These are phyloP conservation scores for Saccharomycopsis synnaedendra DNA, from an alignment of 805 yeast genomes.

Conservation along the genomic window DNA sequence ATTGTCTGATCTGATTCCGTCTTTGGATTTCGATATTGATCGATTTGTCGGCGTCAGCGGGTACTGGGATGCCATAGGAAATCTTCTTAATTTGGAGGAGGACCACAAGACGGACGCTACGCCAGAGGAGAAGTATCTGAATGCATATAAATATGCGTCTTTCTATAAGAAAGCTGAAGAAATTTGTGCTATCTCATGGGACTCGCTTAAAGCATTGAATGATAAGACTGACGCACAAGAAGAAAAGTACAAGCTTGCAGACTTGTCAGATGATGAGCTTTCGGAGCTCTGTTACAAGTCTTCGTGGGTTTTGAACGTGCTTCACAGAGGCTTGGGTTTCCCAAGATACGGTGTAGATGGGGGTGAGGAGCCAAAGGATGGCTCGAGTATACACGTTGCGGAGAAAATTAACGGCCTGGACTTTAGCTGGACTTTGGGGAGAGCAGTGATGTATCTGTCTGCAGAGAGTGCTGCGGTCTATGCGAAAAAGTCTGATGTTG, in stretches of 20 bases:
- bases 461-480: slow-evolving; percentile 38
- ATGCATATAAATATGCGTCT: slow-evolving; percentile 32
- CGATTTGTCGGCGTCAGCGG: slow-evolving; percentile 58
- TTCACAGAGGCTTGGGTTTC: slow-evolving; percentile 52
- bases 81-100: slow-evolving; percentile 27
- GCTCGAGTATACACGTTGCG: slow-evolving; percentile 31
- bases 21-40: slow-evolving; percentile 43
- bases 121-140: slow-evolving; percentile 19
- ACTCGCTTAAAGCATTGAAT: slow-evolving; percentile 27
- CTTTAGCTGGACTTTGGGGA: slow-evolving; percentile 46
- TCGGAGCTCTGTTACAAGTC: slow-evolving; percentile 50
- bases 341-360: slow-evolving; percentile 38
- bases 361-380: slow-evolving; percentile 16
- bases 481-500: slow-evolving; percentile 16
- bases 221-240: slow-evolving; percentile 17
- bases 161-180: slow-evolving; percentile 33
- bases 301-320: slow-evolving; percentile 43
- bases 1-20: slow-evolving; percentile 40
- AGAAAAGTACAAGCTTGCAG: slow-evolving; percentile 16
- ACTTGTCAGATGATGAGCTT: slow-evolving; percentile 32
- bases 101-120: slow-evolving; percentile 7
- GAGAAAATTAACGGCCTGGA: slow-evolving; percentile 31
- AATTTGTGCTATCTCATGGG: slow-evolving; percentile 35
- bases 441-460: slow-evolving; percentile 52
- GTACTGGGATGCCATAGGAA: slow-evolving; percentile 51